phyloP scores from a whole-genome alignment of 345 rosid species.

The Populus pruinosa region DNA sequence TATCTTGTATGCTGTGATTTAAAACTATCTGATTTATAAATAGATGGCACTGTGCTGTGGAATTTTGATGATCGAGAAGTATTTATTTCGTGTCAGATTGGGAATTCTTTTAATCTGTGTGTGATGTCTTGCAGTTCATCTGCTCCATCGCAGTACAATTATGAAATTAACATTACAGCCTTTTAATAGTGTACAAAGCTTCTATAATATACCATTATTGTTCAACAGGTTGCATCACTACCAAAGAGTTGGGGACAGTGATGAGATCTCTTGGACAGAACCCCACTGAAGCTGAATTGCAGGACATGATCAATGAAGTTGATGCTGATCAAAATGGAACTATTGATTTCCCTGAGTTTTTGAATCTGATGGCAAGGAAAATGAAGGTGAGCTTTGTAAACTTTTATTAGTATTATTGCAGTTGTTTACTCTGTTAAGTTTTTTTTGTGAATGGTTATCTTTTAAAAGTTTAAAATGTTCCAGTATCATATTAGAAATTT shows the following conservation, averaged over 20 bases:
- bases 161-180: no score
- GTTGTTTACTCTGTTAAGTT: not conserved
- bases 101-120: no score
- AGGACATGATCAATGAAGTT: slow-evolving; percentile 53
- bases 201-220: no score
- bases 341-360: slow-evolving; percentile 47
- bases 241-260: slow-evolving; percentile 50
- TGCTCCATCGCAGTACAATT: no score
- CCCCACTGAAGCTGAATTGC: slow-evolving; percentile 52
- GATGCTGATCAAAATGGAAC: slow-evolving; percentile 55
- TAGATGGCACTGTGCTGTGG: no score
- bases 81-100: no score
- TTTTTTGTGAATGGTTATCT: not conserved
- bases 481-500: not conserved
- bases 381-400: slow-evolving; percentile 25
- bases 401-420: no score
- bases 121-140: no score
- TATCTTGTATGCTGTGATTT: no score
- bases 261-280: slow-evolving; percentile 58
- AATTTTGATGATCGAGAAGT: no score
- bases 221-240: slow-evolving; percentile 40
- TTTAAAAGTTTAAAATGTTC: not conserved
- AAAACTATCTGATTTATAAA: no score
- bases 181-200: no score
- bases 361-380: slow-evolving; percentile 51